These are phyloP conservation scores for Eucalyptus melliodora DNA, from an alignment of 345 rosid genomes.

Conservation along the genomic window DNA sequence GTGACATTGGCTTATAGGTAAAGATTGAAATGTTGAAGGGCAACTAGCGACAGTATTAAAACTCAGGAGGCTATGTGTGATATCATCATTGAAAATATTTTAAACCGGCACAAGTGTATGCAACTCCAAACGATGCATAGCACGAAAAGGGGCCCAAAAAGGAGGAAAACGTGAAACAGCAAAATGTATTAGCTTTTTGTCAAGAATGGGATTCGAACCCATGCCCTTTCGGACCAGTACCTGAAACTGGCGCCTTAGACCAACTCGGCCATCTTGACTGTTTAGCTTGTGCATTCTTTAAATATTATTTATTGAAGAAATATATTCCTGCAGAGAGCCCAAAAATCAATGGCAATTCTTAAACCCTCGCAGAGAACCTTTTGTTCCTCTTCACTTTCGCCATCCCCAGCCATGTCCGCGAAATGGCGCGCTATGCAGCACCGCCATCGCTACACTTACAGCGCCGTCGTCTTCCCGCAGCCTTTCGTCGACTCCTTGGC, in stretches of 20 bases:
- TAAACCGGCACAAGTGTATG: not conserved
- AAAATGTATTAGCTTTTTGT: constrained; percentile 6
- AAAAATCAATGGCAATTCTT: not conserved
- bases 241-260: constrained; percentile 96
- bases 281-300: too few species aligned
- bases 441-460: constrained; percentile 92
- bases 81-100: too few species aligned
- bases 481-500: constrained; percentile 30
- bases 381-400: not conserved
- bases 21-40: not conserved
- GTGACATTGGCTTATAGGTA: not conserved
- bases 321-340: not conserved
- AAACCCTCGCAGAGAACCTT: not conserved
- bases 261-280: constrained; percentile 38
- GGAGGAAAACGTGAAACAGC: not conserved
- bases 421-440: constrained; percentile 97
- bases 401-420: constrained; percentile 49
- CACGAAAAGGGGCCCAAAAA: not conserved
- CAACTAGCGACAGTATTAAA: not conserved
- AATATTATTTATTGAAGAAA: not conserved
- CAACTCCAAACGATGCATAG: not conserved
- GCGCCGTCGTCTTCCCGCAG: constrained; percentile 63
- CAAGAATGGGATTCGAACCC: constrained; percentile 97
- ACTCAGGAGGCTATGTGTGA: not conserved
- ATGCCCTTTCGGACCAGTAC: constrained; percentile 92